These are phyloP conservation scores for Irpex sp. DNA, from an alignment of 1,284 basidiomycete species.

Conservation along the genomic window DNA sequence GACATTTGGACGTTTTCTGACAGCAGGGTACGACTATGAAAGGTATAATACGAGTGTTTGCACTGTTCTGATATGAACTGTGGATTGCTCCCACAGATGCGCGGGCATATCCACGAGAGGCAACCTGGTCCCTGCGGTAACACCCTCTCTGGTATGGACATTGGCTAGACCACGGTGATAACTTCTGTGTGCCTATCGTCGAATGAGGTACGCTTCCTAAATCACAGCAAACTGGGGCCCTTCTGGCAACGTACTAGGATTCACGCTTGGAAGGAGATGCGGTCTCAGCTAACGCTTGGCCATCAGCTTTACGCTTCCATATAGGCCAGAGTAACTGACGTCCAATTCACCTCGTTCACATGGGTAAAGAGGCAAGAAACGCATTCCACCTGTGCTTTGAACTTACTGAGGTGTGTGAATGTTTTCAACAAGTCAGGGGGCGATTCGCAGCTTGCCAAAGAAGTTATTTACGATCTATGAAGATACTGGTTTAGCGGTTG, in stretches of 20 bases:
- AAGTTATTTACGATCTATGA: no score
- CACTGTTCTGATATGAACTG: no score
- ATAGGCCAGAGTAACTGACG: not conserved
- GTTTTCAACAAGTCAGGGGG: no score
- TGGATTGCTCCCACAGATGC: not conserved
- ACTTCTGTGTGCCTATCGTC: not conserved
- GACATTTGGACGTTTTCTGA: not conserved
- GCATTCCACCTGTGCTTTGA: no score
- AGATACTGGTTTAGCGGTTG: no score
- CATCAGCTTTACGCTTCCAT: not conserved
- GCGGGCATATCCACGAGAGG: not conserved
- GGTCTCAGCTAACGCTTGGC: not conserved
- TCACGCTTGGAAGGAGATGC: not conserved
- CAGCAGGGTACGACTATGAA: not conserved
- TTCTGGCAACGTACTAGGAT: not conserved
- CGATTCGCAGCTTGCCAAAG: no score
- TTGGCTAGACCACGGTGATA: not conserved
- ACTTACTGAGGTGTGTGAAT: no score
- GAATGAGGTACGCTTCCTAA: not conserved
- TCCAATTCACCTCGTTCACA: not conserved
- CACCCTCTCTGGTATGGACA: not conserved
- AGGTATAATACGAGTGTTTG: no score
- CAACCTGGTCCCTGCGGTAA: not conserved
- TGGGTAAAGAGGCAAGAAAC: not conserved
- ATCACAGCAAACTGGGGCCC: not conserved